phyloP scores from a whole-genome alignment of 1,284 basidiomycete species.

The Boletus semigastroideus region DNA sequence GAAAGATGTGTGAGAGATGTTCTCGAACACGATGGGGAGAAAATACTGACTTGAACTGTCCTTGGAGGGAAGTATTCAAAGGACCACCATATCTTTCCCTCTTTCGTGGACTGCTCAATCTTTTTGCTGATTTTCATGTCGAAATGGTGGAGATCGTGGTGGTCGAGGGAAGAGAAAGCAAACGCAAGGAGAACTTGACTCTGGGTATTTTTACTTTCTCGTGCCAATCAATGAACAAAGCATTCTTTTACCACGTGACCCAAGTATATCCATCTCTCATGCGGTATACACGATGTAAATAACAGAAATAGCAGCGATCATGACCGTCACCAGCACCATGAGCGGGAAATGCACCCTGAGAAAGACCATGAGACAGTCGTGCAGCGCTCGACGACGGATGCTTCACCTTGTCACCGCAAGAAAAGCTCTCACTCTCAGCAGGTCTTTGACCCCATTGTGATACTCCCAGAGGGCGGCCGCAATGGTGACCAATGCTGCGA shows the following conservation, averaged over 20 bases:
- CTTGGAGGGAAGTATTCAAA: conserved; percentile 97
- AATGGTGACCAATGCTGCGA: conserved; percentile 54
- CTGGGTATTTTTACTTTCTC: conserved; percentile 27
- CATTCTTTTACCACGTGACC: too few relatives aligned
- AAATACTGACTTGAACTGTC: conserved; percentile 77
- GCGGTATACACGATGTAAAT: conserved; percentile 39
- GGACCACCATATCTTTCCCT: conserved; percentile 89
- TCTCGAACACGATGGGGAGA: not conserved
- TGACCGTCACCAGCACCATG: conserved; percentile 46
- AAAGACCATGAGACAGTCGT: conserved; percentile 9
- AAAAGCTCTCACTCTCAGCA: conserved; percentile 59
- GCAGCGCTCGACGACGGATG: conserved; percentile 3
- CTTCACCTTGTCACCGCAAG: conserved; percentile 58
- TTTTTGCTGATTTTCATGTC: conserved; percentile 91
- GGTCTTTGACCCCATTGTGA: conserved; percentile 52
- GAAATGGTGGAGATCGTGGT: conserved; percentile 10
- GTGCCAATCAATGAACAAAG: conserved; percentile 1
- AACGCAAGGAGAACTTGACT: not conserved
- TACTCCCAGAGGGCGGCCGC: conserved; percentile 64
- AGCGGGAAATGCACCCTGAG: conserved; percentile 52
- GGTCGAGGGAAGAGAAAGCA: conserved; percentile 9
- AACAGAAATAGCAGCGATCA: conserved; percentile 54
- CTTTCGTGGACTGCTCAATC: conserved; percentile 78
- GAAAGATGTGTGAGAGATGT: conserved; percentile 4
- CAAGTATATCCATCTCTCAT: conserved; percentile 2